Evolutionary conservation across 768 basidiomycete species (phyloP).

Genomic region (Tylopilus vinaceipallidus): DNA sequence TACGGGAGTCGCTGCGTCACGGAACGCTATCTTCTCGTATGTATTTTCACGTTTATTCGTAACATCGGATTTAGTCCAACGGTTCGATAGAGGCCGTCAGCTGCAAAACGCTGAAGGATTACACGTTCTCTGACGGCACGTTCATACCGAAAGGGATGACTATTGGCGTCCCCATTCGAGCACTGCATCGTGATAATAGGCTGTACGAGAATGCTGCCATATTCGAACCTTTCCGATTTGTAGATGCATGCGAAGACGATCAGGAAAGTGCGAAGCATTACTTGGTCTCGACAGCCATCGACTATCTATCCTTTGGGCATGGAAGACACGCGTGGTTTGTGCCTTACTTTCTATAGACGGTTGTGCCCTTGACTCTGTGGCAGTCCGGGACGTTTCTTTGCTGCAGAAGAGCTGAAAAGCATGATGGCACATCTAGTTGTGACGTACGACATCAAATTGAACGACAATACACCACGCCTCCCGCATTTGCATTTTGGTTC

Average conservation of each 20-base stretch:
- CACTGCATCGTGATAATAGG: not conserved
- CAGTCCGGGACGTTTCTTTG: constrained; percentile 39
- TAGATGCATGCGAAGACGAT: not conserved
- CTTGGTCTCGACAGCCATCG: constrained; percentile 32
- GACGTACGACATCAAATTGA: constrained; percentile 22
- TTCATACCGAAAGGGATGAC: not conserved
- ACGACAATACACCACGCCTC: not conserved
- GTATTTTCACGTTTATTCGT: not conserved
- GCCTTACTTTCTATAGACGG: constrained; percentile 1
- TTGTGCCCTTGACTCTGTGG: no score
- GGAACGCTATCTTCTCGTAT: not conserved
- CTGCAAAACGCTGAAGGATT: not conserved
- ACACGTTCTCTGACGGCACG: not conserved
- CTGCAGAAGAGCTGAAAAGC: constrained; percentile 42
- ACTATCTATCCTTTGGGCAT: constrained; percentile 39
- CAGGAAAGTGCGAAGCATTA: constrained; percentile 32
- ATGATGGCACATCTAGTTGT: constrained; percentile 46
- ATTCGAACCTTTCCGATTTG: constrained; percentile 2
- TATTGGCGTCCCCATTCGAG: not conserved
- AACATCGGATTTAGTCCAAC: no score
- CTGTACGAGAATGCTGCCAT: not conserved
- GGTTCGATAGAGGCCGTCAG: not conserved
- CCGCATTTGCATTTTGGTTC: not conserved
- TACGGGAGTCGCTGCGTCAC: constrained; percentile 8
- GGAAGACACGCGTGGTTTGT: constrained; percentile 28